phyloP scores from a whole-genome alignment of 2,329 filamentous ascomycete species.

The Clonostachys solani region DNA sequence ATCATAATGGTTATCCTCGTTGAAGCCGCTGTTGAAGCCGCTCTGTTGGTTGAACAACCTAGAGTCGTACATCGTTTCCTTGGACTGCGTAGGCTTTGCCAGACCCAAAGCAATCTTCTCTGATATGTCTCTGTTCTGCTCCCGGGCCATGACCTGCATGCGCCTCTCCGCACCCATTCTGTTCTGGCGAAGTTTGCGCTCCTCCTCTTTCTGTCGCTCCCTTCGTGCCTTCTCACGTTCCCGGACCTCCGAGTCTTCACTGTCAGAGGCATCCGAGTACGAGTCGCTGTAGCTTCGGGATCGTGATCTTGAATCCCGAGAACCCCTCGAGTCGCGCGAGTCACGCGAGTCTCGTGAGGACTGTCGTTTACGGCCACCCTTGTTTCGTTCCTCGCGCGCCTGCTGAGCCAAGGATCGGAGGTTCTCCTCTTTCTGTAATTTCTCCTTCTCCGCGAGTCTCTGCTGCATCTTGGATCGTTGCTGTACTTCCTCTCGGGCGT shows the following conservation, averaged over 20 bases:
- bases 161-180: constrained; percentile 93
- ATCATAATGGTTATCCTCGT: constrained; percentile 96
- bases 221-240: constrained; percentile 74
- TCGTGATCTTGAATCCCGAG: constrained; percentile 29
- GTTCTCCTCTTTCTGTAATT: constrained; percentile 88
- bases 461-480: constrained; percentile 94
- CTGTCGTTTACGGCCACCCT: constrained; percentile 32
- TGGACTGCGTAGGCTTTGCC: constrained; percentile 88
- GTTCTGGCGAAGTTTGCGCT: constrained; percentile 86
- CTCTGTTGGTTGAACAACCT: constrained; percentile 90
- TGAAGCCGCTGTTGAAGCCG: constrained; percentile 88
- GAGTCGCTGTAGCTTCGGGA: constrained; percentile 48
- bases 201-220: constrained; percentile 76
- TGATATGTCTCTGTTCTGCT: constrained; percentile 94
- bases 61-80: constrained; percentile 96
- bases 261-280: constrained; percentile 41
- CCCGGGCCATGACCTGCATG: constrained; percentile 87
- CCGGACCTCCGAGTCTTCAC: constrained; percentile 66
- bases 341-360: constrained; percentile 22
- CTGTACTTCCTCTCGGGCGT: constrained; percentile 92
- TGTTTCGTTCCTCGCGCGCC: constrained; percentile 75
- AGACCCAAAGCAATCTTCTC: constrained; percentile 94
- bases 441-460: constrained; percentile 92
- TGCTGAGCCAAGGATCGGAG: constrained; percentile 85
- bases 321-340: constrained; percentile 33